Evolutionary conservation across 2,329 filamentous ascomycete genomes (phyloP).

Genomic region (Aspergillus sclerotialis): DNA sequence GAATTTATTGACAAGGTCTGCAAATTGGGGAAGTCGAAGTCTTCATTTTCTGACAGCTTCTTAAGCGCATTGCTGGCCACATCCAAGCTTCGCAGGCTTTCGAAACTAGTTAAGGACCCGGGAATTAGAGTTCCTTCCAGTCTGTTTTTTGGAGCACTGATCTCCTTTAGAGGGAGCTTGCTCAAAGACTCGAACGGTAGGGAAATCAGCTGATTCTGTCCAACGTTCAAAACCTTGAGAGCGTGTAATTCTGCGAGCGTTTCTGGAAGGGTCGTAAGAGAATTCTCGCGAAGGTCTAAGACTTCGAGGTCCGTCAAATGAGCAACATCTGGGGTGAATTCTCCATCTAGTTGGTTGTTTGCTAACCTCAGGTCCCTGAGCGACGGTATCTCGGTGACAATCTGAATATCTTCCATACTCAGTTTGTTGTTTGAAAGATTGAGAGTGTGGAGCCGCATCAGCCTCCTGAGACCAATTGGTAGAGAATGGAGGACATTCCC

Average conservation of each 20-base stretch:
- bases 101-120: conserved; percentile 50
- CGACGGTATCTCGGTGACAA: conserved; percentile 64
- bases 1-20: conserved; percentile 69
- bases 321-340: conserved; percentile 57
- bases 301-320: conserved; percentile 65
- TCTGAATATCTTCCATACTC: conserved; percentile 61
- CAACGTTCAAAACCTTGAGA: conserved; percentile 70
- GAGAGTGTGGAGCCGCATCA: conserved; percentile 68
- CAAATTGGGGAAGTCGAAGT: conserved; percentile 61
- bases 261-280: conserved; percentile 62
- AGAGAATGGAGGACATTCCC: conserved; percentile 69
- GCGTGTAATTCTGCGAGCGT: conserved; percentile 59
- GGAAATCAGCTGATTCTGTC: conserved; percentile 66
- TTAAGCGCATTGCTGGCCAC: conserved; percentile 68
- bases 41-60: conserved; percentile 41
- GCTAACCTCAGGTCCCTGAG: conserved; percentile 76
- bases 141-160: conserved; percentile 71
- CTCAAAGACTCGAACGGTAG: conserved; percentile 65
- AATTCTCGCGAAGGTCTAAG: conserved; percentile 76
- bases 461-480: conserved; percentile 66
- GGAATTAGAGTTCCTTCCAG: conserved; percentile 67
- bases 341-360: conserved; percentile 66
- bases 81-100: conserved; percentile 67
- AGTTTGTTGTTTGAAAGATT: conserved; percentile 84
- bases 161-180: conserved; percentile 62